These are phyloP conservation scores for Lactarius sp. DNA, from an alignment of 768 basidiomycete genomes.

Conservation along the genomic window DNA sequence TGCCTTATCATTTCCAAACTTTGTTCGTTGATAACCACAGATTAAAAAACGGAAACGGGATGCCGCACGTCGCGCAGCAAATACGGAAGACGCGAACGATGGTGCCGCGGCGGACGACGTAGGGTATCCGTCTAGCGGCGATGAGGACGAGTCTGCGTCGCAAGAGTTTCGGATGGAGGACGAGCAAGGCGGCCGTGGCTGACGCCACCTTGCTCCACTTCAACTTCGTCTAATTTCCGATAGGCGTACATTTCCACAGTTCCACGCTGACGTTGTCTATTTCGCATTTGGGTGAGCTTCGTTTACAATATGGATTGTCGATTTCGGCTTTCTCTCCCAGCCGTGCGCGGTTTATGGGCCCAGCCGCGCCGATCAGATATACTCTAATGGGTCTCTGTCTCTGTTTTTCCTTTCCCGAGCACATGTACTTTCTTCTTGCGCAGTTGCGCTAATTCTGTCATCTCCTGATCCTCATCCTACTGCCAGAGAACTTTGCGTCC, in stretches of 20 bases:
- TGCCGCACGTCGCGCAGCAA: conserved; percentile 21
- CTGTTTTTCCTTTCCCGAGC: conserved; percentile 15
- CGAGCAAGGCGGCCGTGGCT: conserved; percentile 19
- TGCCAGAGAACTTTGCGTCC: conserved; percentile 8
- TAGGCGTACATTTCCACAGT: conserved; percentile 16
- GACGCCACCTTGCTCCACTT: conserved; percentile 12
- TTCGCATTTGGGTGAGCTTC: conserved; percentile 29
- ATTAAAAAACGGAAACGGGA: conserved; percentile 28
- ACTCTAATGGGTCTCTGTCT: conserved; percentile 23
- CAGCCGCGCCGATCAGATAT: conserved; percentile 25
- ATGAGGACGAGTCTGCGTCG: conserved; percentile 27
- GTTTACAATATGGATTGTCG: conserved; percentile 27
- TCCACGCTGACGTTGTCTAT: conserved; percentile 24
- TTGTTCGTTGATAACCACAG: conserved; percentile 18
- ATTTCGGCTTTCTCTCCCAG: conserved; percentile 16
- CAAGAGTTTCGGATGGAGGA: conserved; percentile 26
- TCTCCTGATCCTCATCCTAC: conserved; percentile 1
- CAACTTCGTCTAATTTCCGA: conserved; percentile 12
- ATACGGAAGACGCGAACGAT: conserved; percentile 12
- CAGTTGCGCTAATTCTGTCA: conserved; percentile 20
- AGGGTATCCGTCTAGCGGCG: conserved; percentile 23
- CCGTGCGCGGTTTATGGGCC: conserved; percentile 22
- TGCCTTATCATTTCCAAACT: conserved; percentile 11
- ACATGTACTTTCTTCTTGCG: conserved; percentile 21
- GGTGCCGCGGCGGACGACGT: conserved; percentile 15